phyloP scores from a whole-genome alignment of 1,284 basidiomycete genomes.

The Microbotryum saponariae region DNA sequence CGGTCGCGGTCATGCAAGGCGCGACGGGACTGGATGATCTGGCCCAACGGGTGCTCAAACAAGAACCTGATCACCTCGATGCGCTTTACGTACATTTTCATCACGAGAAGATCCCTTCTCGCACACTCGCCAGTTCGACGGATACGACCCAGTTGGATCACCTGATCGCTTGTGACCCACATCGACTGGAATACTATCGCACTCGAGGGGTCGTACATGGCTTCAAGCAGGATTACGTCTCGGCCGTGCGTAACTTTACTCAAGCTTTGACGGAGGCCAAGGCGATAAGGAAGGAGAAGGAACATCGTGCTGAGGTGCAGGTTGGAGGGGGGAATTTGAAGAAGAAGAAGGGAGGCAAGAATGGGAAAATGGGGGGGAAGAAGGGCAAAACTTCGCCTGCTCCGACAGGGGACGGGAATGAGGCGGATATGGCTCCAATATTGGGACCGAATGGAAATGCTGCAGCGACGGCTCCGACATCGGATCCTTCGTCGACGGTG shows the following conservation, averaged over 20 bases:
- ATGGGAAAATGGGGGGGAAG: neutral
- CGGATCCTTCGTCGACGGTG: constrained; percentile 42
- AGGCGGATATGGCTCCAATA: constrained; percentile 51
- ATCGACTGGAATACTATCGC: constrained; percentile 66
- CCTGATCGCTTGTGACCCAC: constrained; percentile 60
- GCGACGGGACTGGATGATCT: constrained; percentile 78
- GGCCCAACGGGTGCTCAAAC: constrained; percentile 65
- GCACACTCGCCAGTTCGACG: constrained; percentile 74
- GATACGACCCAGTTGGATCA: constrained; percentile 62
- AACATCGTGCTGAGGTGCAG: constrained; percentile 37
- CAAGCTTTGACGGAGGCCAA: constrained; percentile 65
- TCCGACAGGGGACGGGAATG: constrained; percentile 28
- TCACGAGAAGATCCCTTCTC: constrained; percentile 78
- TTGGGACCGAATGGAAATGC: constrained; percentile 61
- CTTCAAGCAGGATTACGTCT: constrained; percentile 67
- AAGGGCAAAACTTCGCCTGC: constrained; percentile 48
- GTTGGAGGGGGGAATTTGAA: constrained; percentile 42
- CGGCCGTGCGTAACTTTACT: constrained; percentile 67
- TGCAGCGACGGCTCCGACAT: constrained; percentile 42
- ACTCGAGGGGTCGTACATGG: constrained; percentile 74
- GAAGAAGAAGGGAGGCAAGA: constrained; percentile 21
- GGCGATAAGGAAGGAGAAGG: constrained; percentile 54
- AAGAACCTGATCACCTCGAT: constrained; percentile 64
- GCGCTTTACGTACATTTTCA: constrained; percentile 80
- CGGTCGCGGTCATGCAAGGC: constrained; percentile 82